Evolutionary conservation across 257 asterid genomes (phyloP).

Genomic region (Mentha longifolia): DNA sequence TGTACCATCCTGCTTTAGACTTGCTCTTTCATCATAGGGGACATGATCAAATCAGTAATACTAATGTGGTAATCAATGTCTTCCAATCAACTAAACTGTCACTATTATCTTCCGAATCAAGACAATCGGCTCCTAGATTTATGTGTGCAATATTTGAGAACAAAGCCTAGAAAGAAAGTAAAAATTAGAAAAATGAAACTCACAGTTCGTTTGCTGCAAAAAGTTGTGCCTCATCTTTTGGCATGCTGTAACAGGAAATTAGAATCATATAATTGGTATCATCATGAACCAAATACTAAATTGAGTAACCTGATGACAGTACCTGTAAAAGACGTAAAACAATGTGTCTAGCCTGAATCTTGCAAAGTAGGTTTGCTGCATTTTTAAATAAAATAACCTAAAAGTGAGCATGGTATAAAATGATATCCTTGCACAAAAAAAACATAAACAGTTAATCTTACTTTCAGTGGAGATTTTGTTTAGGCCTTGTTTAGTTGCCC

Average conservation of each 20-base stretch:
- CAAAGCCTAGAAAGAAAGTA: conserved; percentile 7
- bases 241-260: conserved; percentile 70
- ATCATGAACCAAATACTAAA: conserved; percentile 18
- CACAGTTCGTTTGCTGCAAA: conserved; percentile 90
- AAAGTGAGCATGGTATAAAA: background rate
- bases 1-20: background rate
- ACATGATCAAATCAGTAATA: background rate
- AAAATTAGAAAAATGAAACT: conserved; percentile 34
- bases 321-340: conserved; percentile 88
- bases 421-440: conserved; percentile 11
- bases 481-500: too few relatives aligned
- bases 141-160: conserved; percentile 1
- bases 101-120: background rate
- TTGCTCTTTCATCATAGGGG: background rate
- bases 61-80: background rate
- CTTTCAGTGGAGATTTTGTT: conserved; percentile 27
- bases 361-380: conserved; percentile 71
- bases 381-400: conserved; percentile 6
- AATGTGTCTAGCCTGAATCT: conserved; percentile 68
- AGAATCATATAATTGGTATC: conserved; percentile 35
- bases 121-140: background rate
- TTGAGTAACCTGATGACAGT: background rate
- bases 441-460: too few relatives aligned
- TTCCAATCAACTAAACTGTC: conserved; percentile 6
- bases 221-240: conserved; percentile 87